Conservation (phyloP, 371 early-diverging fungal genomes). For the Nematocida sp. region DNA sequence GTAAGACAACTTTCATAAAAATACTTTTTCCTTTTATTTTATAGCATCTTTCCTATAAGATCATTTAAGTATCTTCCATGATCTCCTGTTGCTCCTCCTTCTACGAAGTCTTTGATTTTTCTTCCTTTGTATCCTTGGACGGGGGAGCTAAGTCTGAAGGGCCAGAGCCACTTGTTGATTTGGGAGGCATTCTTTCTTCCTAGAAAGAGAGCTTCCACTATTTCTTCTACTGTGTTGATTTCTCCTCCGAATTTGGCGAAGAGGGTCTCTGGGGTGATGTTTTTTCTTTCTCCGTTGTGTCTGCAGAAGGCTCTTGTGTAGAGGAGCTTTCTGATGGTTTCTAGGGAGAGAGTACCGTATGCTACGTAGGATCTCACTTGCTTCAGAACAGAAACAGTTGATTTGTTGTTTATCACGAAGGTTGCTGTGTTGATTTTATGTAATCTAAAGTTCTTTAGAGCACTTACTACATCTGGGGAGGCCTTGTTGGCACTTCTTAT, state of each 20-base stretch:
- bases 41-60: slow-evolving; percentile 86
- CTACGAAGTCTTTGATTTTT: slow-evolving; percentile 89
- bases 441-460: slow-evolving; percentile 92
- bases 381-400: slow-evolving; percentile 93
- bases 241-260: slow-evolving; percentile 83
- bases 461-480: slow-evolving; percentile 96
- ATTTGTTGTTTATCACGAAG: slow-evolving; percentile 92
- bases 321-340: slow-evolving; percentile 92
- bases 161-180: slow-evolving; percentile 96
- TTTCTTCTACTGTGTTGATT: slow-evolving; percentile 91
- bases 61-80: slow-evolving; percentile 86
- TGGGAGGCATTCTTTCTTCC: slow-evolving; percentile 85
- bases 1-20: not conserved
- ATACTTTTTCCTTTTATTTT: too few species aligned
- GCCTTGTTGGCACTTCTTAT: slow-evolving; percentile 93
- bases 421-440: slow-evolving; percentile 96
- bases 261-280: slow-evolving; percentile 86
- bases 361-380: slow-evolving; percentile 92
- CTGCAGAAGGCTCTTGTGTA: slow-evolving; percentile 99
- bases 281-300: slow-evolving; percentile 86
- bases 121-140: slow-evolving; percentile 85
- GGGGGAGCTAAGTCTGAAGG: slow-evolving; percentile 95
- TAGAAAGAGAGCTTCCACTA: slow-evolving; percentile 94
- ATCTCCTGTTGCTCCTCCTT: slow-evolving; percentile 93
- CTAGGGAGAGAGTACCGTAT: slow-evolving; percentile 86